Conservation (phyloP, 192 early-diverging fungal species). For the Spinellus fusiger region DNA sequence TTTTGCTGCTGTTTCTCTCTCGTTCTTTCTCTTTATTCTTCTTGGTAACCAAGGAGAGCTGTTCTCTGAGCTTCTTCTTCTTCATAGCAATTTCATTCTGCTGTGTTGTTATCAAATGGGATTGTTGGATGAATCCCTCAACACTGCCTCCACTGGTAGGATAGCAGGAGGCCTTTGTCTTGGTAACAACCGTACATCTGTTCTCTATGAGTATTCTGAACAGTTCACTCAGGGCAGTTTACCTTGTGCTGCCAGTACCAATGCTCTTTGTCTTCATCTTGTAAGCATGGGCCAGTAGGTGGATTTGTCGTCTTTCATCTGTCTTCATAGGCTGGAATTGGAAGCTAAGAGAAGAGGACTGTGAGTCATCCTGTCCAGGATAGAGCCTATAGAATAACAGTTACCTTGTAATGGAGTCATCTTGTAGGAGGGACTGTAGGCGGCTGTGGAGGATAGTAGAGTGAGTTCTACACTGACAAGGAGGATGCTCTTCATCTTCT, state of each 20-base stretch:
- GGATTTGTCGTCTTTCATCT: slow-evolving; percentile 35
- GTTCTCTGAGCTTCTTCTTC: too few relatives aligned
- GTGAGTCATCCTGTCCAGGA: background rate
- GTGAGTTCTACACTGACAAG: background rate
- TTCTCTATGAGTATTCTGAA: too few relatives aligned
- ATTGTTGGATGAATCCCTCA: slow-evolving; percentile 29
- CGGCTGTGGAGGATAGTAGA: background rate
- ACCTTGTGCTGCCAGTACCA: slow-evolving; percentile 34
- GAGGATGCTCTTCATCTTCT: background rate
- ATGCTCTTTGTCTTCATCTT: slow-evolving; percentile 40
- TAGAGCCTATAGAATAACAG: too few relatives aligned
- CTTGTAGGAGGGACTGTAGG: slow-evolving; percentile 20
- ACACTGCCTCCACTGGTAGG: slow-evolving; percentile 38
- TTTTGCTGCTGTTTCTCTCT: slow-evolving; percentile 2
- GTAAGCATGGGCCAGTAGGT: slow-evolving; percentile 39
- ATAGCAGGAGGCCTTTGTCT: slow-evolving; percentile 37
- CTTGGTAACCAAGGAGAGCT: too few relatives aligned
- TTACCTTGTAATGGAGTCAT: slow-evolving; percentile 27
- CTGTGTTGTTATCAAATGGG: slow-evolving; percentile 27
- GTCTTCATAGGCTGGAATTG: slow-evolving; percentile 42
- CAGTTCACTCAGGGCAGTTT: too few relatives aligned
- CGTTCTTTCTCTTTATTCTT: background rate
- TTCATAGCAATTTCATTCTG: slow-evolving; percentile 9
- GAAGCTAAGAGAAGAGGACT: slow-evolving; percentile 7
- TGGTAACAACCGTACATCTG: slow-evolving; percentile 3